Base-by-base conservation (phyloP, 805 yeast species). In the Starmerella floricola region DNA sequence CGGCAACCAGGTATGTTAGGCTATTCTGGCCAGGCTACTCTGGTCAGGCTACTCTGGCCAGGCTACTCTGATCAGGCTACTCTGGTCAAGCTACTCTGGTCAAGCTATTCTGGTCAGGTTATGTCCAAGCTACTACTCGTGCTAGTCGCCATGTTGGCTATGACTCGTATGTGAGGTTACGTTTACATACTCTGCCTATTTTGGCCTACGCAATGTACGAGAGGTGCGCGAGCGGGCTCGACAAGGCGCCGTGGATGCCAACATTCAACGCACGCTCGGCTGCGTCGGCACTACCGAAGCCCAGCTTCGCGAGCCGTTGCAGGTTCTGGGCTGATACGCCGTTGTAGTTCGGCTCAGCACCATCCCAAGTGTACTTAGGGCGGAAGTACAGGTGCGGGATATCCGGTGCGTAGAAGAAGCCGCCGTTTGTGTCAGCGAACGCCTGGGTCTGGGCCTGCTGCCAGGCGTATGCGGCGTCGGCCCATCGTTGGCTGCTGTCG, bases 291-390 rank as follows among this genome's bases (percentile, higher is more conserved):
- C 6, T 16, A 11, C 8, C 38, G 31, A 26, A 27, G 31, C 39
- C 44, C 20, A 34, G 38, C n/a, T 15, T 5, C 19, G 26, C 44
- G n/a, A 63, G 56, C 6, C 62, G 44, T 36, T 34, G 42, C 20
- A 64, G 50, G 40, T 64, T 64, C 21, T 32, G 23, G 3, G 57
- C 54, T 0, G 67, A 53, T 0, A 63, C 50, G 12, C 63, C 62
- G 38, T 64, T 61, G 17, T 64, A 50, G 23, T 62, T 55, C 2
- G 68, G 68, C 46, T 60, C 65, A 2, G 62, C 62, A 17, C 58
- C 42, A 39, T 64, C 68, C 31, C 57, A 58, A 13, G 58, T 61
- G 37, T 48, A 44, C 49, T 63, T 62, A 34, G 65, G 62, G n/a
- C 65, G 50, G 48, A 59, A 49, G 16, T 59, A 50, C 18, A 61